Percentiles rank a stretch among this genome's conserved stretches.
Evolutionary conservation across 2,329 filamentous ascomycete species (phyloP).

Genomic region (Monosporascus sp.): DNA sequence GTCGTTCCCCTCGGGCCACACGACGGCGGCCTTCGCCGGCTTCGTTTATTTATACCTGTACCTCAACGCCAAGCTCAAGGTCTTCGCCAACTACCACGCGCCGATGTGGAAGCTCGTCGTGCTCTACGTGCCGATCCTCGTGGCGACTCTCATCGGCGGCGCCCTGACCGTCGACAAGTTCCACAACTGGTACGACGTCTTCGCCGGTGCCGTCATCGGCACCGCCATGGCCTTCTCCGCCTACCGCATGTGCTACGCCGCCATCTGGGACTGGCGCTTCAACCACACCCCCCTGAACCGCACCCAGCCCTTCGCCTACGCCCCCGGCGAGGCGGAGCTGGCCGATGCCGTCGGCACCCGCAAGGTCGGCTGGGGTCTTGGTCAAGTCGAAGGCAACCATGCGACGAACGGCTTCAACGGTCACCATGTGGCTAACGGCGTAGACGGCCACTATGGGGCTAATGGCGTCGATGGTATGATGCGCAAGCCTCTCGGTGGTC

Average conservation of each 20-base stretch:
- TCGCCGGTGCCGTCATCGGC: conserved; percentile 62
- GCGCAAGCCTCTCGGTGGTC: conserved; percentile 18
- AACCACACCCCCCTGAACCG: conserved; percentile 62
- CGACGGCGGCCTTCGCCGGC: conserved; percentile 67
- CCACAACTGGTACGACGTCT: conserved; percentile 72
- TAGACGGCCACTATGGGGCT: background rate
- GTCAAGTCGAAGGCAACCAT: conserved; percentile 28
- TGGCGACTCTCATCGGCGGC: conserved; percentile 63
- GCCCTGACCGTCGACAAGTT: conserved; percentile 68
- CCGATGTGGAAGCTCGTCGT: conserved; percentile 68
- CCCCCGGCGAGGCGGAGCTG: conserved; percentile 38
- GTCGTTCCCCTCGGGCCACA: conserved; percentile 69
- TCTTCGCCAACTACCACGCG: conserved; percentile 68
- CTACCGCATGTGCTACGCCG: conserved; percentile 64
- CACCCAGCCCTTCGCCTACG: conserved; percentile 49
- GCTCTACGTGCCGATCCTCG: conserved; percentile 61
- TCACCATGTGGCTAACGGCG: conserved; percentile 1
- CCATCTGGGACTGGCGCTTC: conserved; percentile 63
- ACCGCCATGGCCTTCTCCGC: conserved; percentile 59
- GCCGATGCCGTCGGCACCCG: conserved; percentile 53
- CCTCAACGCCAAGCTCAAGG: conserved; percentile 74
- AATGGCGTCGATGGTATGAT: conserved; percentile 6
- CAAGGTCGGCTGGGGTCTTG: conserved; percentile 55
- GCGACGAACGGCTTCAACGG: conserved; percentile 1
- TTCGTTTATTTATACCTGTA: conserved; percentile 69